phyloP scores from a whole-genome alignment of 768 basidiomycete genomes.

The Pisolithus microcarpus region DNA sequence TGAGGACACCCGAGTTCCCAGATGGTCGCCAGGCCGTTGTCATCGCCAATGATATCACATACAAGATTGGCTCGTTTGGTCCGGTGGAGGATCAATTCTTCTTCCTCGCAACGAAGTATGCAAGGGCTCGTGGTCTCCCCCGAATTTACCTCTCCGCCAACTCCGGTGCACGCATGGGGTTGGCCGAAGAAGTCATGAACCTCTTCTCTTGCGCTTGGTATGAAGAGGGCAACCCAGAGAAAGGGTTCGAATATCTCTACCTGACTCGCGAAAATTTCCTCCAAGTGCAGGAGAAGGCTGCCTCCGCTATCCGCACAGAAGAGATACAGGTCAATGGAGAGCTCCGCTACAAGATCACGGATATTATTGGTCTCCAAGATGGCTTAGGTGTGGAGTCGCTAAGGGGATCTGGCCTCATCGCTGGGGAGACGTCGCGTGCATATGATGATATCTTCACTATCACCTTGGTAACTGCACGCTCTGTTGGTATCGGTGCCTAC shows the following conservation, averaged over 20 bases:
- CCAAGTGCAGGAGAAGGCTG: conserved; percentile 82
- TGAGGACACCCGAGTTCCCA: conserved; percentile 89
- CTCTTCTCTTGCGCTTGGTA: conserved; percentile 93
- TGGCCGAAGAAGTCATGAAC: conserved; percentile 85
- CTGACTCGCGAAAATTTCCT: conserved; percentile 88
- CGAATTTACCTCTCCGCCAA: conserved; percentile 98
- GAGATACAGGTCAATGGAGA: conserved; percentile 87
- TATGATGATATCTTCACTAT: conserved; percentile 99
- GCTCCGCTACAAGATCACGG: conserved; percentile 87
- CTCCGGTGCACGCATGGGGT: conserved; percentile 93
- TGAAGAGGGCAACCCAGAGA: conserved; percentile 74
- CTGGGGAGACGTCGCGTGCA: conserved; percentile 95
- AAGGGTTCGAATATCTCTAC: conserved; percentile 94
- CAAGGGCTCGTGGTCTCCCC: conserved; percentile 80
- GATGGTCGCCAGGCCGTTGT: conserved; percentile 81
- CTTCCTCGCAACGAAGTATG: conserved; percentile 89
- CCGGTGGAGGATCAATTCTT: conserved; percentile 96
- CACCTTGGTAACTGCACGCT: conserved; percentile 96
- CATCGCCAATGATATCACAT: conserved; percentile 97
- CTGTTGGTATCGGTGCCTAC: conserved; percentile 98
- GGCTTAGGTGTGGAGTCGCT: conserved; percentile 95
- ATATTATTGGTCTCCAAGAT: conserved; percentile 94
- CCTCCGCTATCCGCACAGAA: conserved; percentile 67
- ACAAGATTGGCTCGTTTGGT: conserved; percentile 97
- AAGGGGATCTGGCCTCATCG: conserved; percentile 95